Conservation (phyloP, 1,284 basidiomycete species). For the Trichosporon inkin region DNA sequence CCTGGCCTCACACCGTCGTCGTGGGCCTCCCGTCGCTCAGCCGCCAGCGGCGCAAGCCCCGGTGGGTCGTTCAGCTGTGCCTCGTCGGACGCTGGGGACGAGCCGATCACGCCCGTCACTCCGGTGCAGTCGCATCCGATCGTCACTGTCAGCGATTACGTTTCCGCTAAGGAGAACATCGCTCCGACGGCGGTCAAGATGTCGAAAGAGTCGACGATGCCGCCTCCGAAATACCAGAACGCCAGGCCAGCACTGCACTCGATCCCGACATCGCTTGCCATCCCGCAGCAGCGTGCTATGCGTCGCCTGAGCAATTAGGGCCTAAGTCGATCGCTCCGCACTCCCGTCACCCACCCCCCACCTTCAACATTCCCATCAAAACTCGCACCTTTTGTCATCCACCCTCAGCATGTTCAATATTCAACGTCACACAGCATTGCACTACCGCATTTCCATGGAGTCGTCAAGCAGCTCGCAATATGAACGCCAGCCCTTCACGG, state of each 20-base stretch:
- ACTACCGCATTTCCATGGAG: conserved; percentile 10
- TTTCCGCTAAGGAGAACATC: conserved; percentile 46
- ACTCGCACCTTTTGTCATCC: background rate
- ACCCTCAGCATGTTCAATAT: conserved; percentile 16
- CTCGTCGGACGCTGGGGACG: conserved; percentile 49
- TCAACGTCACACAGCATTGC: conserved; percentile 15
- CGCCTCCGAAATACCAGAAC: conserved; percentile 9
- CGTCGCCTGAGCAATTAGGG: conserved; percentile 40
- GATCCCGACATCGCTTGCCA: conserved; percentile 25
- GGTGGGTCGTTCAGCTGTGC: conserved; percentile 41
- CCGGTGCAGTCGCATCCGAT: conserved; percentile 41
- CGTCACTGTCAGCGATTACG: conserved; percentile 20
- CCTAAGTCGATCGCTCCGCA: background rate
- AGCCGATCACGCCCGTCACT: conserved; percentile 49
- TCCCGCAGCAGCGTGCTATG: conserved; percentile 27
- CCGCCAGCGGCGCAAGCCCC: conserved; percentile 34
- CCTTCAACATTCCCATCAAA: background rate
- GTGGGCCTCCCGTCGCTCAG: conserved; percentile 25
- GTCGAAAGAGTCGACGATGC: conserved; percentile 18
- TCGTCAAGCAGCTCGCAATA: conserved; percentile 7
- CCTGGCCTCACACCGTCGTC: conserved; percentile 45
- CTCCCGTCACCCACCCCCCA: background rate
- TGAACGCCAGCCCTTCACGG: background rate
- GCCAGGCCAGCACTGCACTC: conserved; percentile 31
- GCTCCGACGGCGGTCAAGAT: conserved; percentile 27